These are phyloP conservation scores for Cordyceps cicadae DNA, from an alignment of 2,329 filamentous ascomycete genomes.

Conservation along the genomic window DNA sequence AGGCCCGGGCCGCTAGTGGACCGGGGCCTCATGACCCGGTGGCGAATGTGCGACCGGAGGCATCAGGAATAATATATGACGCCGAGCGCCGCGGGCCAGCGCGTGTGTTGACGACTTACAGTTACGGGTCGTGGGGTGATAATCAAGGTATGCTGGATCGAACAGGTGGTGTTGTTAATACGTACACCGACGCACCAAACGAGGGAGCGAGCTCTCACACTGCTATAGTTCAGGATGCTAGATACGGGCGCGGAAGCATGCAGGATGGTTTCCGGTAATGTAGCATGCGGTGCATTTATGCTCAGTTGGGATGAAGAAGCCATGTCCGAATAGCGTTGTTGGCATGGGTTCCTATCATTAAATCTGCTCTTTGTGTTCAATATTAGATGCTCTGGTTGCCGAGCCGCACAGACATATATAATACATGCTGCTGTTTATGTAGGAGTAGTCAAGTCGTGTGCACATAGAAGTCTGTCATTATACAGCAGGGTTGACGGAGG, in stretches of 20 bases:
- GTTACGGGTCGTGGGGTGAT: conserved; percentile 1
- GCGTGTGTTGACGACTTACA: background rate
- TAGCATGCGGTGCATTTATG: background rate
- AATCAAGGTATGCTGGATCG: background rate
- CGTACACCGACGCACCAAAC: background rate
- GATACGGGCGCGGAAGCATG: conserved; percentile 4
- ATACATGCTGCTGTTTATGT: background rate
- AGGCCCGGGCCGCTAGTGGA: conserved; percentile 33
- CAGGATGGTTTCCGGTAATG: conserved; percentile 1
- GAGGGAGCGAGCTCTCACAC: background rate
- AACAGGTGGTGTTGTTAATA: background rate
- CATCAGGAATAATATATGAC: conserved; percentile 7
- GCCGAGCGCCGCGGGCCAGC: background rate
- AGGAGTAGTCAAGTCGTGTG: background rate
- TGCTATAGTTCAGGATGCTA: background rate
- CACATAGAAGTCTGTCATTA: background rate
- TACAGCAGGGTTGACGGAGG: background rate
- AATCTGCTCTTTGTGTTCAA: background rate
- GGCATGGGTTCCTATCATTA: background rate
- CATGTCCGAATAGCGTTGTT: background rate
- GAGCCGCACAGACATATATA: background rate
- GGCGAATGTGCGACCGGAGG: conserved; percentile 34
- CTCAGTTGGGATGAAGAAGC: background rate
- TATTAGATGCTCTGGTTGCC: background rate
- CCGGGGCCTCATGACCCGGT: conserved; percentile 34